Base-by-base conservation (phyloP, 2,329 filamentous ascomycete genomes). In the Fusarium brevicatenulatum region DNA sequence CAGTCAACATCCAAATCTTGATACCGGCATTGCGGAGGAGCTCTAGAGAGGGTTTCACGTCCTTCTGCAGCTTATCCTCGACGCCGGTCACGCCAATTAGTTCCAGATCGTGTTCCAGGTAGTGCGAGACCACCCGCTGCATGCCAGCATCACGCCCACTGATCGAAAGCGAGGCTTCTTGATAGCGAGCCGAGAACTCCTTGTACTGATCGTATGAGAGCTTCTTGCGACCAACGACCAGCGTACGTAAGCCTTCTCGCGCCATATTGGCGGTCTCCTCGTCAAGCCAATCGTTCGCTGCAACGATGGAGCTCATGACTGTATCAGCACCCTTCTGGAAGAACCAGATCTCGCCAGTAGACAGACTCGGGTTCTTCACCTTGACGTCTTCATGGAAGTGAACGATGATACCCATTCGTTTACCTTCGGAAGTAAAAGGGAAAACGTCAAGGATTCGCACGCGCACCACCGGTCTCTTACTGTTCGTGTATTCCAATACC, bases 181-280 rank as follows among this genome's bases (percentile, higher is more conserved):
- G 90, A 80, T 97, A 93, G 55, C 88, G 90, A 30, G 85, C 80
- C 1, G 92, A 88, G 79, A 99, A 99, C 44, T 95, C 92, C 44
- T 90, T 86, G 79, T 98, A 98, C 76, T 95, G 92, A 74, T 92
- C 88, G 10, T 86, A 77, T 0, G 94, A 95, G 10, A 99, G 86
- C 76, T 91, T 92, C 81, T 96, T 97, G 52, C 97, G 90, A n/a
- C 96, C 97, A 32, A 99, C 93, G 10, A 99, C 96, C 10, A 99
- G 87, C 2, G 96, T 99, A 65, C 96, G 92, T 55, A 99, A 86
- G 43, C 96, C 96, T 85, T 99, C 97, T 53, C 96, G 91, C 10
- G 97, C 97, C 97, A 99, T 99, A 81, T 99, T 99, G n/a, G 94
- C 94, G 1, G 96, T 98, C 82, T 99, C 96, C 81, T 99, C 96